Evolutionary conservation across 768 basidiomycete species (phyloP).

Genomic region (Saitozyma sp.): DNA sequence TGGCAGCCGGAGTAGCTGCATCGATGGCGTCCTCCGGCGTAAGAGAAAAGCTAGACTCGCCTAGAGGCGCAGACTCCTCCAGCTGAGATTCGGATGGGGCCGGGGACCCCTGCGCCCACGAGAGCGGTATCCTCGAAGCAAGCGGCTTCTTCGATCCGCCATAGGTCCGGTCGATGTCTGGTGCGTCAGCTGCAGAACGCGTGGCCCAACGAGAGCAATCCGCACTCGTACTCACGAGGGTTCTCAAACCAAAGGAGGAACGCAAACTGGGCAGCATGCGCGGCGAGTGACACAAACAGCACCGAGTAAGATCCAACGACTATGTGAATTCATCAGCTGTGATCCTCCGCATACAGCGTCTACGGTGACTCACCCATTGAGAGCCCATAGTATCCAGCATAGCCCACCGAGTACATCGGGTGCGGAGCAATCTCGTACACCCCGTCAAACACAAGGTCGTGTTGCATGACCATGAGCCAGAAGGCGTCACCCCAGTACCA

Average conservation of each 20-base stretch:
- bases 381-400: slow-evolving; percentile 89
- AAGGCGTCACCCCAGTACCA: slow-evolving; percentile 79
- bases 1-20: slow-evolving; percentile 41
- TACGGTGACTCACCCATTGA: slow-evolving; percentile 60
- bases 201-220: not conserved
- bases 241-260: slow-evolving; percentile 96
- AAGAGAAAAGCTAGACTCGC: not conserved
- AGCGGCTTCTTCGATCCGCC: slow-evolving; percentile 82
- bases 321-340: slow-evolving; percentile 15
- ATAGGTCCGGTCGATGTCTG: slow-evolving; percentile 91
- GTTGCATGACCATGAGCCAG: slow-evolving; percentile 52
- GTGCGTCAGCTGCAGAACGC: not conserved
- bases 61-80: slow-evolving; percentile 8
- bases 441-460: slow-evolving; percentile 87
- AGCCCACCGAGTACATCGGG: slow-evolving; percentile 78
- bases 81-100: not conserved
- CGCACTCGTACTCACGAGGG: slow-evolving; percentile 63
- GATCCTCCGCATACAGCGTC: not conserved
- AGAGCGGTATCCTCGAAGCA: slow-evolving; percentile 71
- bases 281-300: slow-evolving; percentile 87
- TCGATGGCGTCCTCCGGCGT: slow-evolving; percentile 13
- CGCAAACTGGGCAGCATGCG: slow-evolving; percentile 93
- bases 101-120: slow-evolving; percentile 20
- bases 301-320: slow-evolving; percentile 58
- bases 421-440: slow-evolving; percentile 75